Conservation (phyloP, 2,329 filamentous ascomycete species). For the Talaromyces sp. region DNA sequence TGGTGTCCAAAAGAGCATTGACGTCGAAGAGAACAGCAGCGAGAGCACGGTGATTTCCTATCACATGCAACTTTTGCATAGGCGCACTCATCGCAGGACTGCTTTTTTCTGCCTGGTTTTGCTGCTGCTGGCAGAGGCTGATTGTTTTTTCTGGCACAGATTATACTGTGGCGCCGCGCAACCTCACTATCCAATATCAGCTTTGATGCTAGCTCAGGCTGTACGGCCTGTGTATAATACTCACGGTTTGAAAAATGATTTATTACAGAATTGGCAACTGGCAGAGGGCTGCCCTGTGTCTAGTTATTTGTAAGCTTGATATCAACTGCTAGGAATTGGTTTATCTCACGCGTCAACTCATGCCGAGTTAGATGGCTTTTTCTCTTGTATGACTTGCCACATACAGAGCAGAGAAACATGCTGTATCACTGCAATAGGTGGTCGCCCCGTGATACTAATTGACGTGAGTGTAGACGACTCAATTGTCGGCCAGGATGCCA, state of each 20-base stretch:
- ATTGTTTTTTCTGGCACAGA: slow-evolving; percentile 25
- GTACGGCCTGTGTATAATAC: neutral
- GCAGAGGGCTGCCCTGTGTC: slow-evolving; percentile 21
- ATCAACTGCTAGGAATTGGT: neutral
- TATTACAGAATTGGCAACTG: slow-evolving; percentile 25
- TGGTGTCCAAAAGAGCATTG: slow-evolving; percentile 17
- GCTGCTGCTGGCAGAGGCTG: slow-evolving; percentile 21
- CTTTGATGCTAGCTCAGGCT: neutral
- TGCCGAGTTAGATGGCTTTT: slow-evolving; percentile 25
- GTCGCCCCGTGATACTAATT: neutral
- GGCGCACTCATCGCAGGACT: slow-evolving; percentile 25
- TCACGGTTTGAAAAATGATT: slow-evolving; percentile 25
- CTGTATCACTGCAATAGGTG: neutral
- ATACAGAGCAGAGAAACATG: slow-evolving; percentile 25
- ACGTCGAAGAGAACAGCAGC: slow-evolving; percentile 18
- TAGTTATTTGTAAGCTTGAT: slow-evolving; percentile 12
- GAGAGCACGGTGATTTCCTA: slow-evolving; percentile 19
- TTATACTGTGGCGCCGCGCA: slow-evolving; percentile 24
- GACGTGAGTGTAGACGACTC: neutral
- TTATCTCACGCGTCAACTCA: slow-evolving; percentile 22
- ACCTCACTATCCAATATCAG: slow-evolving; percentile 18
- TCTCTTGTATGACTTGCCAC: slow-evolving; percentile 24
- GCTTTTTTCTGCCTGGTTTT: slow-evolving; percentile 25
- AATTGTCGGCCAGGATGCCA: neutral
- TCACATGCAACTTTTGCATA: slow-evolving; percentile 23